phyloP scores from a whole-genome alignment of 495 filamentous ascomycete species.

The Hyaloscypha bicolor region DNA sequence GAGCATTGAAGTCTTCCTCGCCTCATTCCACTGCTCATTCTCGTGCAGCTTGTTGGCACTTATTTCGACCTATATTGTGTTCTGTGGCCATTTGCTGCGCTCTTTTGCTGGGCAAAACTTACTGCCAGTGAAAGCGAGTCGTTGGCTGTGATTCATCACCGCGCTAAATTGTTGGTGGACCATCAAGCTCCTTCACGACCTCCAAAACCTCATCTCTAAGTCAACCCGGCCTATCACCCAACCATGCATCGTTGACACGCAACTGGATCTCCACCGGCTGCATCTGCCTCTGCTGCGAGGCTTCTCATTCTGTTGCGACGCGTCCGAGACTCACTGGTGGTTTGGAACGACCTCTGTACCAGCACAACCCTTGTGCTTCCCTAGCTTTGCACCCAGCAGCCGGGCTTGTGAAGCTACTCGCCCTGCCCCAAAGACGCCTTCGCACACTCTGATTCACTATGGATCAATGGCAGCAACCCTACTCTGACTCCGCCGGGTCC shows the following conservation, averaged over 20 bases:
- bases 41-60: background rate
- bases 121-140: background rate
- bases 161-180: conserved; percentile 21
- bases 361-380: conserved; percentile 18
- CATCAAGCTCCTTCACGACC: conserved; percentile 13
- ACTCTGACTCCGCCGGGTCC: conserved; percentile 46
- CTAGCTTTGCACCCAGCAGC: conserved; percentile 13
- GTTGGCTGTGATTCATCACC: conserved; percentile 10
- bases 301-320: conserved; percentile 23
- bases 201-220: conserved; percentile 11
- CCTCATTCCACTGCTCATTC: background rate
- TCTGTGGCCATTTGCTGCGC: background rate
- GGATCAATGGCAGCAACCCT: conserved; percentile 58
- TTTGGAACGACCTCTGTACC: conserved; percentile 16
- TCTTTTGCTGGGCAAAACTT: background rate
- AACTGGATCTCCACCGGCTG: conserved; percentile 24
- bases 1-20: background rate
- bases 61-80: background rate
- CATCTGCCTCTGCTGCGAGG: conserved; percentile 30
- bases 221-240: conserved; percentile 9
- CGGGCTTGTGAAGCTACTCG: conserved; percentile 5
- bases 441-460: conserved; percentile 41
- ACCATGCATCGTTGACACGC: conserved; percentile 30
- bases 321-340: conserved; percentile 24
- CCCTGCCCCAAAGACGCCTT: background rate